Evolutionary conservation across 305 asterid species (phyloP).

Genomic region (Caryopteris hybrid): DNA sequence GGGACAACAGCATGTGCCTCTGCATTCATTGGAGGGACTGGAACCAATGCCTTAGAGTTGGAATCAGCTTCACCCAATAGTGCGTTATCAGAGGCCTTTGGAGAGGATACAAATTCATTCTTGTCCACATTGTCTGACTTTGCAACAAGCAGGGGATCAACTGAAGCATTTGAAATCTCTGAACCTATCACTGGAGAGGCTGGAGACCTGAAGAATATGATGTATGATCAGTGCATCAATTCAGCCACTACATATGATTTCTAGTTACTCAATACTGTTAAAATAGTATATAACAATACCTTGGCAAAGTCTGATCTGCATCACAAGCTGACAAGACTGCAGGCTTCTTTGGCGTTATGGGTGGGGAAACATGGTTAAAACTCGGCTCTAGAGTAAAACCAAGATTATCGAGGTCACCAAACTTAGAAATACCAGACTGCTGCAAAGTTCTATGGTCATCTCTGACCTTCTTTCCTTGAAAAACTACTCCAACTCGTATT

Average conservation of each 20-base stretch:
- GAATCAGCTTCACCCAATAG: slow-evolving; percentile 27
- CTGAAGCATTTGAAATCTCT: slow-evolving; percentile 40
- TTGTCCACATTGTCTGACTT: slow-evolving; percentile 30
- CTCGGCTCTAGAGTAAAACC: slow-evolving; percentile 81
- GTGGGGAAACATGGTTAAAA: slow-evolving; percentile 36
- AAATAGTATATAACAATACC: slow-evolving; percentile 33
- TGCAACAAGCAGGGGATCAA: slow-evolving; percentile 29
- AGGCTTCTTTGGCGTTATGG: slow-evolving; percentile 32
- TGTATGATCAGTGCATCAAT: background rate
- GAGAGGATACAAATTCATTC: slow-evolving; percentile 28
- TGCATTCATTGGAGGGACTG: slow-evolving; percentile 25
- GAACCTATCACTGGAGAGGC: slow-evolving; percentile 42
- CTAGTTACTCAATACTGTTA: background rate
- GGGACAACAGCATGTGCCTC: slow-evolving; percentile 69
- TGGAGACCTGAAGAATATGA: slow-evolving; percentile 42
- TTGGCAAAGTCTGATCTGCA: slow-evolving; percentile 33
- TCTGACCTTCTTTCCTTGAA: slow-evolving; percentile 84
- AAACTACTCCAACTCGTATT: slow-evolving; percentile 75
- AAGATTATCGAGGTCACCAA: slow-evolving; percentile 55
- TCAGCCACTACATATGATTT: background rate
- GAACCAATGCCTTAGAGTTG: slow-evolving; percentile 61
- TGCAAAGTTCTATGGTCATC: slow-evolving; percentile 78
- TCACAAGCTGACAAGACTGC: slow-evolving; percentile 30
- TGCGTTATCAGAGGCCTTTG: slow-evolving; percentile 27
- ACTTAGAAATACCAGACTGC: slow-evolving; percentile 78